Conservation (phyloP, 169 alveolate genomes). For the Plasmodium inui region DNA sequence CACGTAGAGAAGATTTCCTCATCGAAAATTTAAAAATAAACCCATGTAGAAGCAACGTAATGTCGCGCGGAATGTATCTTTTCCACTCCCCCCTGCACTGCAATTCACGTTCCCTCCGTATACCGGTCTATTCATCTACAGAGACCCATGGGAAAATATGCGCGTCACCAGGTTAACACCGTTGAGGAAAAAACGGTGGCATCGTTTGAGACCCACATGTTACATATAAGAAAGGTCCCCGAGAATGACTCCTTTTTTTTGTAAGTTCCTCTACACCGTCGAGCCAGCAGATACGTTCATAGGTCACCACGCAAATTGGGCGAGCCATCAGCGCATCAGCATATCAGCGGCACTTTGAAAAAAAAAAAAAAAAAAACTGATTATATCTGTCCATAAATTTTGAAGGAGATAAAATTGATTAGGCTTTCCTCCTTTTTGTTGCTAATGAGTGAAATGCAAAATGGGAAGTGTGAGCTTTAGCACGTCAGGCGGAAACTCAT, state of each 20-base stretch:
- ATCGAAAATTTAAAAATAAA: too few relatives aligned
- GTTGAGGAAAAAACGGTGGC: not conserved
- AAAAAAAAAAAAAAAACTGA: not conserved
- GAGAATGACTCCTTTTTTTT: not conserved
- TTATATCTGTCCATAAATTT: not conserved
- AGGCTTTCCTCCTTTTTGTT: not conserved
- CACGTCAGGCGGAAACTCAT: not conserved
- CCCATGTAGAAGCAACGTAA: not conserved
- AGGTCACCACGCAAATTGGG: not conserved
- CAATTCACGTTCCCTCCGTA: not conserved
- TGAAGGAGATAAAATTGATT: not conserved
- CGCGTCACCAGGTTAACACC: not conserved
- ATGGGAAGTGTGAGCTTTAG: not conserved
- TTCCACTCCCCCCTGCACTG: not conserved
- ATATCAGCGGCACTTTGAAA: not conserved
- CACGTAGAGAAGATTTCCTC: not conserved
- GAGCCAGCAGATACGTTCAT: not conserved
- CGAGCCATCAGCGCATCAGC: too few relatives aligned
- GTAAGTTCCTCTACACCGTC: not conserved
- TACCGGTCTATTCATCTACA: not conserved
- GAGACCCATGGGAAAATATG: not conserved
- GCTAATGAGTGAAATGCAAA: not conserved
- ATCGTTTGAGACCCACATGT: not conserved
- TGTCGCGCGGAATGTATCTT: not conserved
- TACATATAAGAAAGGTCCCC: not conserved